Base-by-base conservation (phyloP, 2,329 filamentous ascomycete species). In the Beauveria sp. region DNA sequence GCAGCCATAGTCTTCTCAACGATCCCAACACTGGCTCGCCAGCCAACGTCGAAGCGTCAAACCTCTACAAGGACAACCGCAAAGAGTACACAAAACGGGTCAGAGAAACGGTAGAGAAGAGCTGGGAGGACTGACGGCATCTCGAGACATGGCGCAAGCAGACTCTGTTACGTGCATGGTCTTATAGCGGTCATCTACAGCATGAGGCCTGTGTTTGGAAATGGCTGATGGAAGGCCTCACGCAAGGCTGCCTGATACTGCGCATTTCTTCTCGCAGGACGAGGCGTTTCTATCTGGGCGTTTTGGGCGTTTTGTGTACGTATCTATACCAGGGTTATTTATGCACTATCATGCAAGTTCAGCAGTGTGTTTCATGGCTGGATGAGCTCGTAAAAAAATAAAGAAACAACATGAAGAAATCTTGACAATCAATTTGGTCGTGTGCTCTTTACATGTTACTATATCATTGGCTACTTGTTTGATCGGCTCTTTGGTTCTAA, bases 21-120 rank as follows among this genome's bases (percentile, higher is more conserved):
- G 94, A 99, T 68, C 94, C 94, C 1, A 99, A 99, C 74, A 99
- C 94, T n/a, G 94, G 91, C 62, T 96, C 92, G 1, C 94, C 94
- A 0, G 94, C 94, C 61, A 99, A 99, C 70, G 94, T 97, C 68
- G 94, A 99, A 77, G 94, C 94, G 1, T 96, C 92, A 59, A 99
- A 97, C 72, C 81, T 97, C 9, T 99, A 97, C 82, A 97, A 97
- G 74, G 94, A 99, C 72, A 97, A 97, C 75, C 85, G 92, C 64
- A 92, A 92, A 73, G 94, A 99, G 72, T 99, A 99, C 72, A 90
- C 88, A 28, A 99, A 99, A 80, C 83, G 92, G 20, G 94, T 99
- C 48, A 83, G 92, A 53, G 94, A 97, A 79, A 97, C 93, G 0
- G 94, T 99, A 18, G 94, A 99, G 81, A 97, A 97, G 84, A 97